Percentiles rank a stretch among this genome's conserved stretches.
phyloP scores from a whole-genome alignment of 169 alveolate genomes.

The Ichthyophthirius multifiliis region DNA sequence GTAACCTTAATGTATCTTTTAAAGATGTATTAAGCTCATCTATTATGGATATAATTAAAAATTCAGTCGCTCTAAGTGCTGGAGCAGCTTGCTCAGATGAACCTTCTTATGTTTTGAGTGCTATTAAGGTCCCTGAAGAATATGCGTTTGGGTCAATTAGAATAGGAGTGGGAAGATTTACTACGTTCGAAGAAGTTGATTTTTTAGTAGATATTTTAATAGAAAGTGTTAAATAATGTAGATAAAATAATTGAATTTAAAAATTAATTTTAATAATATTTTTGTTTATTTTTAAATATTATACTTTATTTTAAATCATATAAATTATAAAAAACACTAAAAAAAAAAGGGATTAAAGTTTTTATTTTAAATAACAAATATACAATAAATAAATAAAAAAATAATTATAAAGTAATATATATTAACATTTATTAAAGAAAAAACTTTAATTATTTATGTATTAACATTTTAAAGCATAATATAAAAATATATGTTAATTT shows the following conservation, averaged over 20 bases:
- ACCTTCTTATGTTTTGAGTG: conserved; percentile 92
- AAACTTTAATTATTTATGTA: no score
- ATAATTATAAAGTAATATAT: no score
- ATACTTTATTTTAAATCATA: no score
- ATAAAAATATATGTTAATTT: no score
- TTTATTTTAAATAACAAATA: no score
- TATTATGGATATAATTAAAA: conserved; percentile 77
- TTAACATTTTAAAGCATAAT: no score
- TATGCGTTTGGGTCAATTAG: conserved; percentile 95
- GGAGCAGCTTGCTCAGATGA: conserved; percentile 77
- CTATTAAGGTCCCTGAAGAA: conserved; percentile 94
- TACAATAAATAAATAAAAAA: no score
- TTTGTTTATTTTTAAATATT: no score
- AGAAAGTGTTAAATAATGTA: conserved; percentile 72
- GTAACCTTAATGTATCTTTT: conserved; percentile 93
- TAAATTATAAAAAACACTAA: no score
- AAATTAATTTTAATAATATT: no score
- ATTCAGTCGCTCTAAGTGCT: conserved; percentile 84
- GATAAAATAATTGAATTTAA: conserved; percentile 45
- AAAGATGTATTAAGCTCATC: conserved; percentile 92
- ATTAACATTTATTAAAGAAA: no score
- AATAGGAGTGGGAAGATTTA: conserved; percentile 96
- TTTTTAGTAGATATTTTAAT: conserved; percentile 75
- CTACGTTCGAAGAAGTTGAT: conserved; percentile 93
- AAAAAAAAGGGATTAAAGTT: no score